Conservation (phyloP, 768 basidiomycete genomes). For the Russula abietina region DNA sequence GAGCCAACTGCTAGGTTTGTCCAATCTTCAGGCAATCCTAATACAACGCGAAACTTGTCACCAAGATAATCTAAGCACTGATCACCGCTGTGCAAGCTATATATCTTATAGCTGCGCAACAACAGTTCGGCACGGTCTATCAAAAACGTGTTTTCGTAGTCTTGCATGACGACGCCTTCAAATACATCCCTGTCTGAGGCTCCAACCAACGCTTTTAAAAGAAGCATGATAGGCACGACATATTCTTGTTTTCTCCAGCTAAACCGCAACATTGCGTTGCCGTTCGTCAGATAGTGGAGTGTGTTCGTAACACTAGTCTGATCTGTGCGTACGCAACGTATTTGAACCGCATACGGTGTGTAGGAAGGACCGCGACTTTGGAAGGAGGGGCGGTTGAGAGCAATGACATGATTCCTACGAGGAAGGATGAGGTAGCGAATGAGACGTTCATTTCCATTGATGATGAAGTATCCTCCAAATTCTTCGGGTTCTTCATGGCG, state of each 20-base stretch:
- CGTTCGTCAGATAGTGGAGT: conserved; percentile 95
- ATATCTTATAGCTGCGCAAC: conserved; percentile 92
- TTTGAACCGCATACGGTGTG: conserved; percentile 89
- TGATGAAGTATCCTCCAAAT: conserved; percentile 97
- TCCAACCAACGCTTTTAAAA: conserved; percentile 87
- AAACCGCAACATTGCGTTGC: conserved; percentile 94
- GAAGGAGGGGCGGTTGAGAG: conserved; percentile 87
- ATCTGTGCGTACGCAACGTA: conserved; percentile 90
- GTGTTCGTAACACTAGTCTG: conserved; percentile 92
- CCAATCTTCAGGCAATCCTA: conserved; percentile 92
- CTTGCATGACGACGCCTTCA: conserved; percentile 92
- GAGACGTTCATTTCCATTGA: conserved; percentile 98
- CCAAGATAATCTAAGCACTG: conserved; percentile 94
- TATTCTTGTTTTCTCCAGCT: conserved; percentile 98
- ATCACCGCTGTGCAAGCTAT: conserved; percentile 76
- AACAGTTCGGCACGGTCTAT: conserved; percentile 95
- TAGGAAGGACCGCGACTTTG: conserved; percentile 90
- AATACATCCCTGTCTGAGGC: conserved; percentile 96
- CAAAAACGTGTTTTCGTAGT: conserved; percentile 94
- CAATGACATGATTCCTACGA: conserved; percentile 90
- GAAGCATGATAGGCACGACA: conserved; percentile 93
- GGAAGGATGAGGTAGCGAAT: conserved; percentile 97
- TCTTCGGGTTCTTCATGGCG: conserved; percentile 97
- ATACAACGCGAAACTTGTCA: conserved; percentile 91
- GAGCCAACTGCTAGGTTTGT: conserved; percentile 72